Base-by-base conservation (phyloP, 768 basidiomycete genomes). In the Hericium alpestre region DNA sequence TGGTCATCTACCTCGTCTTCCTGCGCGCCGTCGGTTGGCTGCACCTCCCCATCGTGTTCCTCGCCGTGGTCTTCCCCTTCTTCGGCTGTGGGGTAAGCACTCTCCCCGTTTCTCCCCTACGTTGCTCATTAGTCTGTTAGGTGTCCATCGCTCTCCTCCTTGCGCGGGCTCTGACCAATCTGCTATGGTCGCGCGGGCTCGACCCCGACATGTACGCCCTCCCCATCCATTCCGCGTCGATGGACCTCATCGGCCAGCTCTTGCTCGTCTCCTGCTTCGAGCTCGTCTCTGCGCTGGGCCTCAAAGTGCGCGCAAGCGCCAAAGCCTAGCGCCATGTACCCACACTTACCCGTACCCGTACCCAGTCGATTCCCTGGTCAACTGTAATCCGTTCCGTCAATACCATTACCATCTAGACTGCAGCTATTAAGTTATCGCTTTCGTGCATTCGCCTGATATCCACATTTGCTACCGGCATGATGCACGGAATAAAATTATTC, bases 161-260 rank as follows among this genome's bases (percentile, higher is more conserved):
- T 38, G 92, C 89, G 1, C 79, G 76, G 52, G 63, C 66, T 11
- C 73, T 93, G 51, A 93, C 92, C 2, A 71, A 80, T 47, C 83
- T 81, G 66, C 78, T 96, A 25, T 95, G 93, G 92, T 78, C 79
- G 0, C 81, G 74, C 56, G 75, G 80, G 11, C 75, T 83, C 25
- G 93, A 97, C 67, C 93, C 93, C 5, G 93, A 97, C 67, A 84
- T 88, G 71, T 94, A 95, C 67, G 92, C 92, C 1, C 72, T 97
- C n/a, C 93, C 93, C 8, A 80, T 95, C 25, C 93, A 95, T 62
- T 92, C 90, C 11, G 90, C 93, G 0, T 66, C 91, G 46, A 86
- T 93, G 77, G 91, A 94, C 67, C 80, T 95, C 53, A 70, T 88
- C 37, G 90, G 91, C 15, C 88, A 93, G 66, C 67, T 87, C 20